These are phyloP conservation scores for Monilinia aucupariae DNA, from an alignment of 2,329 filamentous ascomycete species.

Conservation along the genomic window DNA sequence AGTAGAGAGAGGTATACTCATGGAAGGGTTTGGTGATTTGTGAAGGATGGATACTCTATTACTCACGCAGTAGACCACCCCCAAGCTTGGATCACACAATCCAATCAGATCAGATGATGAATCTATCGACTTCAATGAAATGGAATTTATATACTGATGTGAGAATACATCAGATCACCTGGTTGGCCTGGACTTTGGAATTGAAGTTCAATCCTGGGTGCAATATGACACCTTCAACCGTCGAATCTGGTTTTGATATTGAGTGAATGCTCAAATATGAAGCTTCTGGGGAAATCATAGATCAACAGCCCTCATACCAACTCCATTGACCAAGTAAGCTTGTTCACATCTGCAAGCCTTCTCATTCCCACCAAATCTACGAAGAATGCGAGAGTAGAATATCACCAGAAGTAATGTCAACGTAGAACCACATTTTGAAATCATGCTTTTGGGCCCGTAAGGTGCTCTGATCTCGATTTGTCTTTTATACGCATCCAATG, in stretches of 20 bases:
- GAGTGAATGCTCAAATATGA: neutral
- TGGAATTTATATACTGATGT: too few species aligned
- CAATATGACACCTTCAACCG: too few species aligned
- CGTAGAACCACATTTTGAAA: neutral
- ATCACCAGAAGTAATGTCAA: neutral
- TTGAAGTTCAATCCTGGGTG: too few species aligned
- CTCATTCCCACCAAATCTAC: neutral
- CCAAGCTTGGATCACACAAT: neutral
- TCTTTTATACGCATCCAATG: constrained; percentile 32
- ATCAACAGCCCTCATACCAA: neutral
- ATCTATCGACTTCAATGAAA: neutral
- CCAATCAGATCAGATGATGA: neutral
- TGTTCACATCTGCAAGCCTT: too few species aligned
- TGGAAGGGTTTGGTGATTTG: neutral
- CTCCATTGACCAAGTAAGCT: neutral
- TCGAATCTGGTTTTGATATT: neutral
- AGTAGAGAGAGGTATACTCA: too few species aligned
- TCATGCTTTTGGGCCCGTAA: constrained; percentile 17
- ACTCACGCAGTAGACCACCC: too few species aligned
- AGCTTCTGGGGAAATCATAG: neutral
- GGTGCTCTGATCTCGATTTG: constrained; percentile 24
- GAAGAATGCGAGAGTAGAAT: too few species aligned
- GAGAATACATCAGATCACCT: too few species aligned
- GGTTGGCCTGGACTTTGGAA: too few species aligned
- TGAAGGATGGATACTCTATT: constrained; percentile 7